Base-by-base conservation (phyloP, 2,329 filamentous ascomycete species). In the Sclerotinia spermophila region DNA sequence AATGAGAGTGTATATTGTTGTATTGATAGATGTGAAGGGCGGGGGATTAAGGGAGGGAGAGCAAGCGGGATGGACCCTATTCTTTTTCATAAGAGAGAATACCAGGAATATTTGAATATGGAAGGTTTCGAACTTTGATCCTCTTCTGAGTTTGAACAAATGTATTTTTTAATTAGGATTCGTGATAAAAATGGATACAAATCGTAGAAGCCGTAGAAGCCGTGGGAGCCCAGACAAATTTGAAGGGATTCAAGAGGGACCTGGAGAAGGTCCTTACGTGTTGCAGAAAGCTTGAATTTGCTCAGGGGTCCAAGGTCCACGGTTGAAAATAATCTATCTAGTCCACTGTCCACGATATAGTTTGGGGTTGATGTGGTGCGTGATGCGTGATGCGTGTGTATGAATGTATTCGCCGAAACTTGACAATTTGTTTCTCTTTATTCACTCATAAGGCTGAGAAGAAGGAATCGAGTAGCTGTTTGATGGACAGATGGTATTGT, bases 201-300 rank as follows among this genome's bases (percentile, higher is more conserved):
- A 51, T 51, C 48, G n/a, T 51, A n/a, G 48, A 27, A 51, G 48
- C n/a, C 48, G 48, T 58, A 24, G 21, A 48, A 48, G 24, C 24
- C n/a, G 24, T n/a, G 48, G 56, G 27, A 40, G 35, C 30, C 61
- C 44, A 51, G 61, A 38, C 30, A 35, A 59, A 40, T n/a, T 40
- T 40, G 48, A 51, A 60, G 35, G 56, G 24, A 19, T 60, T 38
- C 56, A 51, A 51, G 61, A 38, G 44, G 44, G 40, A 45, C 27
- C 40, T n/a, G 30, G 10, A 33, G 27, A 33, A 33, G 27, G 40
- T 30, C 65, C 65, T 67, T 45, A 45, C 40, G 40, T 27, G 53
- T 68, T 45, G 53, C 53, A 68, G 62, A 68, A 68, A 68, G 66
- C 66, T 68, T 68, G 55, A 59, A 68, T 59, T 51, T 30, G 61